These are phyloP conservation scores for Pseudoscleropodium purum DNA, from an alignment of 225 moss, liverwort and hornwort species.

Conservation along the genomic window DNA sequence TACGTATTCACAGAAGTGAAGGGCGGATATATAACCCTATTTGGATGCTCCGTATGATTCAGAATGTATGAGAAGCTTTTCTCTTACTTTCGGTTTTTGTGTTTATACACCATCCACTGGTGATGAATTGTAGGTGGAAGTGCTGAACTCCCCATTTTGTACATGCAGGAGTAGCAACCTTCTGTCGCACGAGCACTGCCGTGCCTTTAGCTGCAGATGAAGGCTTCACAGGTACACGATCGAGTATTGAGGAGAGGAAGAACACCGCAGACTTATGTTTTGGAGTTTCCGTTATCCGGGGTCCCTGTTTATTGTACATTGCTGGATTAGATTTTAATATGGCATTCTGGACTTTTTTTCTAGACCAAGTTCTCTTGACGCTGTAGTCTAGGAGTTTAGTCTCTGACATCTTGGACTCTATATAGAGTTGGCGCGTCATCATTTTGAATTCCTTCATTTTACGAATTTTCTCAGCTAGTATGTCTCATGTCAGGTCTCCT, in stretches of 20 bases:
- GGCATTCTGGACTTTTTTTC: background rate
- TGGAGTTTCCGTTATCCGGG: background rate
- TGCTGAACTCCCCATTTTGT: background rate
- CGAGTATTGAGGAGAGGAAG: background rate
- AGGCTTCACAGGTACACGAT: constrained; percentile 64
- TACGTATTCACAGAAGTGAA: background rate
- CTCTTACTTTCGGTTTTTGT: background rate
- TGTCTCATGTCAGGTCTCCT: constrained; percentile 52
- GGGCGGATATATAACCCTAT: background rate
- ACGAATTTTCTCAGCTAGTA: background rate
- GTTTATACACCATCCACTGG: background rate
- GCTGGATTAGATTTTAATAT: background rate
- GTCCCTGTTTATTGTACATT: background rate
- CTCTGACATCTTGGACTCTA: background rate
- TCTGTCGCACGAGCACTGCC: constrained; percentile 56
- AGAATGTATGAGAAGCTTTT: background rate
- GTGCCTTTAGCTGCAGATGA: constrained; percentile 92
- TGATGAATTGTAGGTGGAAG: background rate
- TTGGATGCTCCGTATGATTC: background rate
- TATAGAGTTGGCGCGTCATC: background rate
- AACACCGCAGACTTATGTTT: background rate
- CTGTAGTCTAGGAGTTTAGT: background rate
- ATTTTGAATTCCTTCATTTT: background rate
- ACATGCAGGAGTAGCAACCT: constrained; percentile 83
- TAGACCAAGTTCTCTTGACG: background rate